Percentiles rank a stretch among this genome's conserved stretches.
Evolutionary conservation across 108 stramenopile species (phyloP).

Genomic region (Pseudonitzschia multistriata): DNA sequence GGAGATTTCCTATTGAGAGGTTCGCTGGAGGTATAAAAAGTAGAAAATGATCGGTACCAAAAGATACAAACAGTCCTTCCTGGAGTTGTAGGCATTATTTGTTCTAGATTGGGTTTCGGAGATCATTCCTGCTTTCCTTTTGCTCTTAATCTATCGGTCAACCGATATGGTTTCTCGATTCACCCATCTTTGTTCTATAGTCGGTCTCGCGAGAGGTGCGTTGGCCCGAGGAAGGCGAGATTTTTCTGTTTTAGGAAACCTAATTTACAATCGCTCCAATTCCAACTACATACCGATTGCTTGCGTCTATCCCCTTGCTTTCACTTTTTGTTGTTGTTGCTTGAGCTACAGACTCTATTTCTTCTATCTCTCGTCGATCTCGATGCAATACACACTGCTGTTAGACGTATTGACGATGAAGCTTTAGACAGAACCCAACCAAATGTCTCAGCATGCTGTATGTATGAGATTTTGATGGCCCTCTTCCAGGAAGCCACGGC

Average conservation of each 20-base stretch:
- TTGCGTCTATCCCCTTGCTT: not conserved
- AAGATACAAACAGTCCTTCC: not conserved
- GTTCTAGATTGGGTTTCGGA: not conserved
- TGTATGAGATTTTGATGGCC: not conserved
- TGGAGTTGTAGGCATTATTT: not conserved
- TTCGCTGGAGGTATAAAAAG: not conserved
- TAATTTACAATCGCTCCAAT: not conserved
- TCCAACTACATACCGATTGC: not conserved
- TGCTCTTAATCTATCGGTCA: not conserved
- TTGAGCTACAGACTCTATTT: not conserved
- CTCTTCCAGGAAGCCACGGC: not conserved
- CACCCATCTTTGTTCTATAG: not conserved
- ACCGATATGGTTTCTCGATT: not conserved
- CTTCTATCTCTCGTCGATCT: not conserved
- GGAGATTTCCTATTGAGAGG: not conserved
- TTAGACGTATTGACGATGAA: not conserved
- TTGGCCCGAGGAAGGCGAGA: not conserved
- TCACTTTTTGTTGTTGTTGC: too few relatives aligned
- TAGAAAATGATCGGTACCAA: too few relatives aligned
- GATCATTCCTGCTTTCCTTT: not conserved
- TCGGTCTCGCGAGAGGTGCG: not conserved
- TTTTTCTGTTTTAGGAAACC: not conserved
- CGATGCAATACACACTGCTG: not conserved
- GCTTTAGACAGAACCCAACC: too few relatives aligned
- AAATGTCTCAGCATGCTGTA: not conserved